These are phyloP conservation scores for Hygrophorus russula DNA, from an alignment of 768 basidiomycete genomes.

Conservation along the genomic window DNA sequence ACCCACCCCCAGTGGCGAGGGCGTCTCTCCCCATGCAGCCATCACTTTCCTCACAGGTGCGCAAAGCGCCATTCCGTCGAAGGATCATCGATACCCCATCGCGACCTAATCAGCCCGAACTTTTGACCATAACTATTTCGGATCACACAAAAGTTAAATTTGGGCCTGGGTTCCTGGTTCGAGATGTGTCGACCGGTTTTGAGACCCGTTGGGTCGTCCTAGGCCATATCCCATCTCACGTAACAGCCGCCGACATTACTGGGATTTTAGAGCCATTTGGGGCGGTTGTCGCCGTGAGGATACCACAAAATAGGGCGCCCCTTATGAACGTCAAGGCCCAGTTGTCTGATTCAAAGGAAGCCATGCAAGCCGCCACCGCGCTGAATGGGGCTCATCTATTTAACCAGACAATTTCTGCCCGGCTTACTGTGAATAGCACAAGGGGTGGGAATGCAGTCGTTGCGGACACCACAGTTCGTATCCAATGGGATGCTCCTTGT, in stretches of 20 bases:
- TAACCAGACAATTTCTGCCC: slow-evolving; percentile 29
- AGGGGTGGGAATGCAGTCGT: slow-evolving; percentile 26
- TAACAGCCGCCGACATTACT: slow-evolving; percentile 23
- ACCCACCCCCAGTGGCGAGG: no score
- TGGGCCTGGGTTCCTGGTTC: slow-evolving; percentile 49
- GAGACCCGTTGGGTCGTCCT: slow-evolving; percentile 56
- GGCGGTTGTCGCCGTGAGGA: slow-evolving; percentile 25
- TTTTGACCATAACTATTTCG: slow-evolving; percentile 22
- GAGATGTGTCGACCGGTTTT: slow-evolving; percentile 50
- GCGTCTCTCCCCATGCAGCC: no score
- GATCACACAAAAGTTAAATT: slow-evolving; percentile 48
- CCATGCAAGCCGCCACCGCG: slow-evolving; percentile 36
- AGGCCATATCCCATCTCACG: slow-evolving; percentile 31
- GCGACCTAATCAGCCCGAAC: not conserved
- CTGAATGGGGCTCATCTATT: slow-evolving; percentile 37
- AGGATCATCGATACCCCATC: not conserved
- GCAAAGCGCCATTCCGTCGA: not conserved
- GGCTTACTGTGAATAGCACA: slow-evolving; percentile 31
- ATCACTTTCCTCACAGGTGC: not conserved
- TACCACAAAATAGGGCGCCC: slow-evolving; percentile 13
- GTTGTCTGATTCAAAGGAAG: slow-evolving; percentile 37
- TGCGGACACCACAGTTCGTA: slow-evolving; percentile 41
- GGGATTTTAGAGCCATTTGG: slow-evolving; percentile 36
- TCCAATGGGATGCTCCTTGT: slow-evolving; percentile 50
- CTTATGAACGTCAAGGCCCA: slow-evolving; percentile 29